Evolutionary conservation across 768 basidiomycete genomes (phyloP).

Genomic region (Boletus fagicola): DNA sequence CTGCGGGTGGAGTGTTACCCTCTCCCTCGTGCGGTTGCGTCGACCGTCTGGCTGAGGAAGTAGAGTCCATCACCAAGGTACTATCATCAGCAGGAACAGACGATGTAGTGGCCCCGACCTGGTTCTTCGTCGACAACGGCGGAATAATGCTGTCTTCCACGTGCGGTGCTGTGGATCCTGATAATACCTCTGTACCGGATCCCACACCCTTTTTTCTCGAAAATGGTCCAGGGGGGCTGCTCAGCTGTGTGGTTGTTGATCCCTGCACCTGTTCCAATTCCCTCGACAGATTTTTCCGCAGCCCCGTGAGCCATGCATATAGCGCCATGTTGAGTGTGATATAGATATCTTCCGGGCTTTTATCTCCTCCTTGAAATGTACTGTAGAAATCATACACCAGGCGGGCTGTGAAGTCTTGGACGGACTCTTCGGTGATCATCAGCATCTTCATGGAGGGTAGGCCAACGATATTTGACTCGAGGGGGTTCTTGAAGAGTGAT

Average conservation of each 20-base stretch:
- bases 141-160: slow-evolving; percentile 4
- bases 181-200: slow-evolving; percentile 8
- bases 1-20: not conserved
- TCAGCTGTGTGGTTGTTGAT: slow-evolving; percentile 46
- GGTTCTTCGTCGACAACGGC: slow-evolving; percentile 7
- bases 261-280: slow-evolving; percentile 76
- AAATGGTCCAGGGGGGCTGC: slow-evolving; percentile 33
- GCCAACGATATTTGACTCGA: slow-evolving; percentile 74
- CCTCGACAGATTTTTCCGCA: slow-evolving; percentile 70
- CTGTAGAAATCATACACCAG: slow-evolving; percentile 74
- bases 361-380: slow-evolving; percentile 55
- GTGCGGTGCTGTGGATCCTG: slow-evolving; percentile 7
- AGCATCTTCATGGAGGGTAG: slow-evolving; percentile 79
- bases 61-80: not conserved
- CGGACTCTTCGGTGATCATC: slow-evolving; percentile 69
- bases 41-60: slow-evolving; percentile 10
- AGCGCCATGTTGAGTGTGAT: slow-evolving; percentile 81
- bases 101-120: not conserved
- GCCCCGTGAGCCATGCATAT: slow-evolving; percentile 76
- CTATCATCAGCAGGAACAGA: slow-evolving; percentile 11
- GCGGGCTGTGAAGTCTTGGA: slow-evolving; percentile 38
- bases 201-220: slow-evolving; percentile 37
- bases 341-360: slow-evolving; percentile 72
- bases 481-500: slow-evolving; percentile 55
- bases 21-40: slow-evolving; percentile 21